Conservation (phyloP, 1,284 basidiomycete species). For the Ganoderma boninense region DNA sequence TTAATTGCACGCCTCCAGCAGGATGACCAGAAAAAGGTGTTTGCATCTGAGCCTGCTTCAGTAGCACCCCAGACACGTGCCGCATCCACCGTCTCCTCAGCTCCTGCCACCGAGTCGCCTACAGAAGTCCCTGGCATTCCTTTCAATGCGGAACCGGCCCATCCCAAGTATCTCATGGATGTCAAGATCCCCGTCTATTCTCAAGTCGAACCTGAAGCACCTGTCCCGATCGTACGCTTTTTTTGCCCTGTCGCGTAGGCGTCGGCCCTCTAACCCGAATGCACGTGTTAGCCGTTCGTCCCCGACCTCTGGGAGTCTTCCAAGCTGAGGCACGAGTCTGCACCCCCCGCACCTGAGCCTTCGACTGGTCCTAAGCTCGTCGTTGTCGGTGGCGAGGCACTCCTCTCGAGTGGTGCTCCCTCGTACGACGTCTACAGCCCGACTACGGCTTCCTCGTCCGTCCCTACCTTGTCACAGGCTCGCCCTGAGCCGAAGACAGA, state of each 20-base stretch:
- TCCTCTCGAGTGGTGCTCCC: conserved; percentile 71
- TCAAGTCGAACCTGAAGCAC: conserved; percentile 49
- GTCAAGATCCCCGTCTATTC: conserved; percentile 66
- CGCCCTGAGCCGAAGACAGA: conserved; percentile 15
- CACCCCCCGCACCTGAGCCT: conserved; percentile 37
- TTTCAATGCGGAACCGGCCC: conserved; percentile 32
- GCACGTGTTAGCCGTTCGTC: conserved; percentile 64
- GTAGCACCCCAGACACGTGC: conserved; percentile 38
- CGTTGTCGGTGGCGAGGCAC: conserved; percentile 72
- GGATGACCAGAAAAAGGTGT: conserved; percentile 48
- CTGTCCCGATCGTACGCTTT: conserved; percentile 67
- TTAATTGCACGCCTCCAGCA: conserved; percentile 63
- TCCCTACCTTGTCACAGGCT: conserved; percentile 1
- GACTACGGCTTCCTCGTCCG: conserved; percentile 22
- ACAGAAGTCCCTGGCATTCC: conserved; percentile 42
- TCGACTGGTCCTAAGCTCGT: conserved; percentile 69
- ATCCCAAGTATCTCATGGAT: conserved; percentile 49
- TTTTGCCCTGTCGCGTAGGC: conserved; percentile 2
- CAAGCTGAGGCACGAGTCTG: conserved; percentile 44
- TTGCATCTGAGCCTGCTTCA: conserved; percentile 27
- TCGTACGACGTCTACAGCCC: conserved; percentile 60
- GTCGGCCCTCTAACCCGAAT: conserved; percentile 17
- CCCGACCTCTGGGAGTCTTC: conserved; percentile 80
- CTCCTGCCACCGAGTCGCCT: conserved; percentile 12
- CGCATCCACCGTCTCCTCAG: conserved; percentile 43